Evolutionary conservation across 2,329 filamentous ascomycete species (phyloP).

Genomic region (Lachnellula occidentalis): DNA sequence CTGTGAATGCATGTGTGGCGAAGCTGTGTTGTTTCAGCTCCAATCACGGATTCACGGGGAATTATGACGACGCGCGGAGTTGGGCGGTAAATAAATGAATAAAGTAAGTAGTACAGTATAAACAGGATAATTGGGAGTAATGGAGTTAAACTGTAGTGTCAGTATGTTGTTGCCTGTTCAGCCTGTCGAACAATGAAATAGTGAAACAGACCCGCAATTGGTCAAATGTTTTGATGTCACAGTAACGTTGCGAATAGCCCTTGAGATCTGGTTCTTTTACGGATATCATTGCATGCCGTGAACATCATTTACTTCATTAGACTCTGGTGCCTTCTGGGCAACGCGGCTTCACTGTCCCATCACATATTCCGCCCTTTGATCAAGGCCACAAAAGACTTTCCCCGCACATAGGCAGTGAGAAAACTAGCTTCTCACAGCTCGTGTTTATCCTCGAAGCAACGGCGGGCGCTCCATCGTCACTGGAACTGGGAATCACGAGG

Average conservation of each 20-base stretch:
- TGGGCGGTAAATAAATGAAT: background rate
- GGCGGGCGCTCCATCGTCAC: no score
- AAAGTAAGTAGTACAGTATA: background rate
- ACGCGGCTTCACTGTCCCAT: background rate
- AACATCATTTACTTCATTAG: background rate
- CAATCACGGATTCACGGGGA: slow-evolving; percentile 16
- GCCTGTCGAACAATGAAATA: background rate
- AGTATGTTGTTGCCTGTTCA: background rate
- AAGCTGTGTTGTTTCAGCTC: slow-evolving; percentile 8
- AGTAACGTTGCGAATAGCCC: background rate
- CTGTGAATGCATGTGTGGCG: slow-evolving; percentile 1
- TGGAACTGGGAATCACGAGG: no score
- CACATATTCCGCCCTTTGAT: no score
- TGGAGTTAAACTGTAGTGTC: background rate
- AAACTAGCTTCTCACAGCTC: no score
- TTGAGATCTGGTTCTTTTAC: background rate
- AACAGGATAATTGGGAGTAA: background rate
- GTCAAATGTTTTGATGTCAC: background rate
- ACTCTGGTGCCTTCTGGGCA: background rate
- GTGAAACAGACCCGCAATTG: background rate
- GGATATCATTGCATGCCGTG: background rate
- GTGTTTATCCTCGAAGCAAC: no score
- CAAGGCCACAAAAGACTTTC: no score
- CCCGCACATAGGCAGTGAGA: no score
- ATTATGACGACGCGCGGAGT: slow-evolving; percentile 6